Evolutionary conservation across 1,284 basidiomycete species (phyloP), one percentile per base, ranked within the genome.

Genomic region (Phellinidium pouzarii): DNA sequence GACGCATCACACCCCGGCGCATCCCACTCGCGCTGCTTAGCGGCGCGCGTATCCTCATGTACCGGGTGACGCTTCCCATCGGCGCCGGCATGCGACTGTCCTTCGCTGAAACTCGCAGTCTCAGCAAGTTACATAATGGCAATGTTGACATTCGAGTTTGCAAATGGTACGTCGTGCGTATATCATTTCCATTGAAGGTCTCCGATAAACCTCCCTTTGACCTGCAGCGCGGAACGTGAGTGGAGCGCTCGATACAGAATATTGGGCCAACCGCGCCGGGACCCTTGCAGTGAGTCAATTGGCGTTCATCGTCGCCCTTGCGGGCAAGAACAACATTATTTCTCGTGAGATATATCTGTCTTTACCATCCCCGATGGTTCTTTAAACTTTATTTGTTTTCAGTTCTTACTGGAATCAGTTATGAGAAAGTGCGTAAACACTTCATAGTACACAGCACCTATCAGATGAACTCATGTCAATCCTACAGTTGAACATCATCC

Each of bases 311-410:
- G 68, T 75, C 23, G 72, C 69, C 4, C 62, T 77, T 19, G 73
- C 73, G 0, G 69, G 70, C 3, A 74, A 73, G 61, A 76, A 77
- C 62, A 77, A 76, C 56, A 55, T 74, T 41, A 68, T 77, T 11
- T 74, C 73, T 12, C 64, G 69, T 70, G n/a, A 20, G 25, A 25
- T 45, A 11, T 43, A 37, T 26, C 12, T 20, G 27, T 22, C 42
- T 34, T 41, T 6, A 34, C 19, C 29, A 11, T 8, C 5, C 9
- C 20, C 20, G 5, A 44, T 9, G n/a, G n/a, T n/a, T n/a, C n/a
- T 25, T 34, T 17, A 19, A 19, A 38, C 37, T 40, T 4, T 29
- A 26, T 40, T 43, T 36, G 29, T 27, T 22, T 5, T 11, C 25
- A 73, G 71, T 67, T 52, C 52, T 73, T 14, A 75, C 72, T 9